Evolutionary conservation across 2,329 filamentous ascomycete species (phyloP).

Genomic region (Colletotrichum somersetense): DNA sequence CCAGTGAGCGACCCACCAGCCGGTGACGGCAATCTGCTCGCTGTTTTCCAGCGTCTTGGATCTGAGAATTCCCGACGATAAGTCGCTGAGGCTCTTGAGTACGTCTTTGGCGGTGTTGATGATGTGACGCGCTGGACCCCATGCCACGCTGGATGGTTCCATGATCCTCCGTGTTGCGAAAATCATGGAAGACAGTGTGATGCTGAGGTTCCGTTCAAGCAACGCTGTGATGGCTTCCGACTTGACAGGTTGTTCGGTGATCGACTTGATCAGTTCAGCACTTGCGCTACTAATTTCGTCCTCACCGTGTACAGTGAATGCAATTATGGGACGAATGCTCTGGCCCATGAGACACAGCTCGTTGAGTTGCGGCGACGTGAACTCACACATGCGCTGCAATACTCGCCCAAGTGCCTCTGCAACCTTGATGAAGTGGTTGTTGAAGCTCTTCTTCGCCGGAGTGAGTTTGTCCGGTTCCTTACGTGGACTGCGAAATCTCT

Average conservation of each 20-base stretch:
- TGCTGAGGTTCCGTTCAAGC: slow-evolving; percentile 58
- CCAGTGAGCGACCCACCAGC: slow-evolving; percentile 91
- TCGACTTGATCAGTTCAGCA: slow-evolving; percentile 84
- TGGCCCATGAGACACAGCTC: slow-evolving; percentile 76
- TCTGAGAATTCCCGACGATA: slow-evolving; percentile 67
- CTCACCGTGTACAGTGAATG: slow-evolving; percentile 85
- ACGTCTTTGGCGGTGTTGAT: slow-evolving; percentile 70
- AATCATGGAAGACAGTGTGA: slow-evolving; percentile 59
- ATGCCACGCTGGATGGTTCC: slow-evolving; percentile 58
- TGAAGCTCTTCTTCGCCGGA: slow-evolving; percentile 76
- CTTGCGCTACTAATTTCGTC: slow-evolving; percentile 83
- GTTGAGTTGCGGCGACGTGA: slow-evolving; percentile 76
- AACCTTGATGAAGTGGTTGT: slow-evolving; percentile 72
- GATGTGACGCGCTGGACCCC: slow-evolving; percentile 69
- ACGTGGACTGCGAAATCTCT: slow-evolving; percentile 74
- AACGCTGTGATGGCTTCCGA: slow-evolving; percentile 63
- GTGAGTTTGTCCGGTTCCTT: slow-evolving; percentile 56
- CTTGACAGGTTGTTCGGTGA: slow-evolving; percentile 75
- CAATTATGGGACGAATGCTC: slow-evolving; percentile 80
- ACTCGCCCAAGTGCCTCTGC: slow-evolving; percentile 76
- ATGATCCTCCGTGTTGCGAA: slow-evolving; percentile 49
- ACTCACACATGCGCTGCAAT: slow-evolving; percentile 83
- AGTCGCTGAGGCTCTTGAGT: slow-evolving; percentile 68
- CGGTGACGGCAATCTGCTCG: slow-evolving; percentile 75
- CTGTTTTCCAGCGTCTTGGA: slow-evolving; percentile 67